Conservation (phyloP, 1,284 basidiomycete species). For the Ustilago xerochloae region DNA sequence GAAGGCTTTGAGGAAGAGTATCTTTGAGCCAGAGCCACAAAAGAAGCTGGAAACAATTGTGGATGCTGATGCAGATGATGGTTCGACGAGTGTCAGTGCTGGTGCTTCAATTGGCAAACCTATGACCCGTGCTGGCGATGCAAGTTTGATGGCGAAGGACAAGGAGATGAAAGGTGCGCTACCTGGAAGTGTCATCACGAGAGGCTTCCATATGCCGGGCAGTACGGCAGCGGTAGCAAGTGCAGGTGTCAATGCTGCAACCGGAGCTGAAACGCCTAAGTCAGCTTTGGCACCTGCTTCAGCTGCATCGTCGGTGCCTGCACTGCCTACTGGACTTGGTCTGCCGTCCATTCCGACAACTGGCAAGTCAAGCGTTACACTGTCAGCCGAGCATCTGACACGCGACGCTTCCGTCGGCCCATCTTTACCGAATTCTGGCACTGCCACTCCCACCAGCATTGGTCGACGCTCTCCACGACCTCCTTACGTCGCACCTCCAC, state of each 20-base stretch:
- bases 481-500: constrained; percentile 60
- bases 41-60: constrained; percentile 45
- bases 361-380: constrained; percentile 16
- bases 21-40: constrained; percentile 28
- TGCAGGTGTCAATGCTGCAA: not conserved
- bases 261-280: constrained; percentile 8
- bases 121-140: too few relatives aligned
- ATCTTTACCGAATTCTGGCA: constrained; percentile 28
- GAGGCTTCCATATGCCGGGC: constrained; percentile 46
- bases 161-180: constrained; percentile 33
- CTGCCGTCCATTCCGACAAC: constrained; percentile 14
- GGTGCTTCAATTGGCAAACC: not conserved
- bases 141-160: constrained; percentile 5
- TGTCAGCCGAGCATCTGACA: constrained; percentile 4
- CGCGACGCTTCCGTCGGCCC: constrained; percentile 28
- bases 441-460: constrained; percentile 39
- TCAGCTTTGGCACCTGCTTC: constrained; percentile 1
- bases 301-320: not conserved
- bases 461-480: constrained; percentile 56
- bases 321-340: constrained; percentile 18
- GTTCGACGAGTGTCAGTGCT: constrained; percentile 24
- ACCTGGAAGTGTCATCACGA: constrained; percentile 42
- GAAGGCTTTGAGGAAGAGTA: constrained; percentile 51
- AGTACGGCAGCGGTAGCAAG: not conserved
- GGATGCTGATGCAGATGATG: constrained; percentile 40